A percentile compares a stretch with the other conserved stretches of the same genome.
Conservation (phyloP, 139 green algal genomes). For the Chlorella vulgaris region DNA sequence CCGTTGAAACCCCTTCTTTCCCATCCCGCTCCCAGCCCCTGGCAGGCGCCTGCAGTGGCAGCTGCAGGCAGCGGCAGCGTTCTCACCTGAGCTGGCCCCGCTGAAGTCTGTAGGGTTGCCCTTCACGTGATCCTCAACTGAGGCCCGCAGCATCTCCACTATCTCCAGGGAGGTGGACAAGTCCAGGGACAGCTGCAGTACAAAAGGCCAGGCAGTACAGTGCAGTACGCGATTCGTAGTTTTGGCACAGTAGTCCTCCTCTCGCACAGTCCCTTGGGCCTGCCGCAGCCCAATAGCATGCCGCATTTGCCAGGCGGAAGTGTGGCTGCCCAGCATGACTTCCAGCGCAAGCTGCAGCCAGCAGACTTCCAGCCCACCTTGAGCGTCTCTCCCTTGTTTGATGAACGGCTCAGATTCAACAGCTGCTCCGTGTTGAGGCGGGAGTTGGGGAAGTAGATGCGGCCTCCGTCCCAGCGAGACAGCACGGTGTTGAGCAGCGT, state of each 20-base stretch:
- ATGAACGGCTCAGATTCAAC: constrained; percentile 48
- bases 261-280: no score
- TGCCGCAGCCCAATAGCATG: no score
- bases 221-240: no score
- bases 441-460: constrained; percentile 59
- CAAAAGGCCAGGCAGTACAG: not conserved
- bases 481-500: constrained; percentile 60
- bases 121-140: constrained; percentile 9
- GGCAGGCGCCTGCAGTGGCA: not conserved
- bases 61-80: not conserved
- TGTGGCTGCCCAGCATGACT: no score
- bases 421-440: constrained; percentile 52
- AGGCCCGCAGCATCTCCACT: constrained; percentile 41
- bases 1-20: no score
- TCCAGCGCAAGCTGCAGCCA: no score
- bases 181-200: constrained; percentile 50
- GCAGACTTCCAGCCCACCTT: not conserved
- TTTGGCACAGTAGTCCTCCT: no score
- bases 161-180: constrained; percentile 33
- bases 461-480: constrained; percentile 46
- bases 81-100: constrained; percentile 6
- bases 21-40: not conserved
- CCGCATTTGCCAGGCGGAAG: no score
- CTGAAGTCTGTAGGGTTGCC: not conserved
- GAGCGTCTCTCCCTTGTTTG: constrained; percentile 4